phyloP scores from a whole-genome alignment of 1,139 yeast genomes.

The Citeromyces hawaiiensis region DNA sequence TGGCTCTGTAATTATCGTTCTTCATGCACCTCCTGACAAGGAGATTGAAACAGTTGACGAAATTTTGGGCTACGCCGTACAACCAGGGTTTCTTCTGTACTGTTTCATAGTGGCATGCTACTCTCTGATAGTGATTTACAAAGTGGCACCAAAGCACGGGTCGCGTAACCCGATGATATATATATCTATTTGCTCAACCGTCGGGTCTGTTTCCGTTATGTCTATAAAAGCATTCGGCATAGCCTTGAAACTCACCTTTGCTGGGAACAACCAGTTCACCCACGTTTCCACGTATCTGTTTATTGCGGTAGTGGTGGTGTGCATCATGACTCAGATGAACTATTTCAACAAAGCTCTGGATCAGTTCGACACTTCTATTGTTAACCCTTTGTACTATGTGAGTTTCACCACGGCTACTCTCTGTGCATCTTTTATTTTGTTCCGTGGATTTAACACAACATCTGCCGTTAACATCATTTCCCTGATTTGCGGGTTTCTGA shows the following conservation, averaged over 20 bases:
- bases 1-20: conserved; percentile 81
- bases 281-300: conserved; percentile 78
- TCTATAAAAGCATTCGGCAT: conserved; percentile 89
- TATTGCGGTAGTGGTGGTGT: conserved; percentile 62
- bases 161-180: conserved; percentile 79
- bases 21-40: conserved; percentile 91
- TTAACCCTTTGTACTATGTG: conserved; percentile 83
- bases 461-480: conserved; percentile 74
- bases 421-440: conserved; percentile 74
- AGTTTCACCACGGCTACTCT: conserved; percentile 85
- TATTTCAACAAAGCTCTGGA: conserved; percentile 89
- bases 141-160: conserved; percentile 74
- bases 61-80: conserved; percentile 65
- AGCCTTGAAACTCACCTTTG: conserved; percentile 72
- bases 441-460: conserved; percentile 79
- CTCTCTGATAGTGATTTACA: conserved; percentile 69
- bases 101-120: conserved; percentile 48
- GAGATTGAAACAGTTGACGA: conserved; percentile 85
- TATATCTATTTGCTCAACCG: conserved; percentile 80
- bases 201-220: conserved; percentile 87
- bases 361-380: conserved; percentile 86
- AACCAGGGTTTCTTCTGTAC: conserved; percentile 69
- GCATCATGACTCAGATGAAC: conserved; percentile 87
- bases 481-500: conserved; percentile 74
- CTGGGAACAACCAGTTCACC: conserved; percentile 84